Evolutionary conservation across 192 early-diverging fungal genomes (phyloP), one percentile per base, ranked within the genome.

Genomic region (Phlyctochytrium arcticum): DNA sequence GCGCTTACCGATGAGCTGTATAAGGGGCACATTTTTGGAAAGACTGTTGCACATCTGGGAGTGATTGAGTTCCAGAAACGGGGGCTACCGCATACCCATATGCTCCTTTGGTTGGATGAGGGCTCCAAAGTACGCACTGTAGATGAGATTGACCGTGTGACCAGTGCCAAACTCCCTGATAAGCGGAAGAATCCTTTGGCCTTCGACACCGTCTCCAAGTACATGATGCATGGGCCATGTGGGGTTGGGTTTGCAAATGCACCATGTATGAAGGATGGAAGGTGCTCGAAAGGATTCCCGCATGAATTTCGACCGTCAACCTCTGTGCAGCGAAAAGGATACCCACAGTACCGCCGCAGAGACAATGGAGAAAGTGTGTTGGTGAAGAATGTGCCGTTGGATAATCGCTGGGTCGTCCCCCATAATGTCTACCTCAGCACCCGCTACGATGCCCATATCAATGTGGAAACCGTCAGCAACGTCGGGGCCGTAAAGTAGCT

Each of bases 1-100:
- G n/a, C n/a, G n/a, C n/a, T n/a, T n/a, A n/a, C n/a, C n/a, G n/a
- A n/a, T n/a, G n/a, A n/a, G n/a, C n/a, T n/a, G n/a, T n/a, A n/a
- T n/a, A n/a, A 19, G 15, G n/a, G n/a, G n/a, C n/a, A n/a, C n/a
- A 19, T 19, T 24, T 51, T 51, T 24, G 49, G 49, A 17, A 8
- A 19, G 24, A 8, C 8, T 7, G 23, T 51, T 24, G 49, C 49
- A 51, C 8, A 24, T 7, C 7, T 51, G 10, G 7, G 23, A 8
- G 24, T 24, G 49, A 51, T 51, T 9, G 49, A 51, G 49, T 51
- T 51, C 49, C 49, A 51, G 49, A 51, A 51, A 24, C 49, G 49
- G 7, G 49, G 49, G 10, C 8, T 19, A 19, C 49, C 49, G 8
- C 49, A 51, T 24, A 9, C 12, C 8, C 49, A 51, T 24, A 51